Evolutionary conservation across 306 rosid species (phyloP).

Genomic region (Malus domestica): ASM211411v1 NC_041794.1:25559001-25559500

Average conservation of each 20-base stretch:
- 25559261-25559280: neutral
- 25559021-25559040: slow-evolving; percentile 42
- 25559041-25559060: slow-evolving; percentile 37
- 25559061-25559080: slow-evolving; percentile 46
- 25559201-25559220: slow-evolving; percentile 39
- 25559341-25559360: neutral
- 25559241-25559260: slow-evolving; percentile 1
- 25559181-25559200: slow-evolving; percentile 64
- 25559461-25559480: no score
- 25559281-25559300: neutral
- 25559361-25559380: no score
- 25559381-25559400: neutral
- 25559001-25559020: slow-evolving; percentile 38
- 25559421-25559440: no score
- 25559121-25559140: slow-evolving; percentile 37
- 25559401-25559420: no score
- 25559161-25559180: slow-evolving; percentile 29
- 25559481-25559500: no score
- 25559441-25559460: no score
- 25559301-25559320: neutral
- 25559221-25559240: neutral
- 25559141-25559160: slow-evolving; percentile 32
- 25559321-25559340: neutral
- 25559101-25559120: slow-evolving; percentile 41
- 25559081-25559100: slow-evolving; percentile 32